Conservation (phyloP, 2,329 filamentous ascomycete genomes). For the Alternaria sp. region DNA sequence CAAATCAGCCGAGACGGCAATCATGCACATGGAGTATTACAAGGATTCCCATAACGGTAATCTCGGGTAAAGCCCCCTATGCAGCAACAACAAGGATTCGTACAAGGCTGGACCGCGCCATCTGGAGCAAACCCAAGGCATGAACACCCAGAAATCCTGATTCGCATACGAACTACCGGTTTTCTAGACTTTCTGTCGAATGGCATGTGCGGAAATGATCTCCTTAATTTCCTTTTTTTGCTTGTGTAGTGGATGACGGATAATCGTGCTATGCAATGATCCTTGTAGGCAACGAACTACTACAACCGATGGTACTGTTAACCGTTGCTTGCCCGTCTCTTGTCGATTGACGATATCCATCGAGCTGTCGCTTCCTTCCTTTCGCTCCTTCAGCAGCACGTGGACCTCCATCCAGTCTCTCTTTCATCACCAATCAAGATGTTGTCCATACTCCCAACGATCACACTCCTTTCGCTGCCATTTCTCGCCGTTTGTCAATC, state of each 20-base stretch:
- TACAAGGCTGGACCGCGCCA: constrained; percentile 33
- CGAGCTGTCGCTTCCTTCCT: constrained; percentile 24
- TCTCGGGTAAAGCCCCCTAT: constrained; percentile 47
- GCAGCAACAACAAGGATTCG: constrained; percentile 26
- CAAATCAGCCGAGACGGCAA: constrained; percentile 21
- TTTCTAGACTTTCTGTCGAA: constrained; percentile 14
- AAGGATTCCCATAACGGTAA: constrained; percentile 37
- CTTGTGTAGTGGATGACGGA: constrained; percentile 17
- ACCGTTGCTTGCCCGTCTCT: constrained; percentile 16
- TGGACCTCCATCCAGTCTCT: constrained; percentile 37
- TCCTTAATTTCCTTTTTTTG: constrained; percentile 41
- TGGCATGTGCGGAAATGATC: constrained; percentile 24
- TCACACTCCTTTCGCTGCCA: constrained; percentile 45
- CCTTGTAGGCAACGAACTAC: constrained; percentile 32
- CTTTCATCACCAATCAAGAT: constrained; percentile 26
- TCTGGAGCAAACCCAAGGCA: constrained; percentile 24
- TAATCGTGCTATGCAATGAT: constrained; percentile 31
- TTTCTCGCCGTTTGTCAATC: constrained; percentile 45
- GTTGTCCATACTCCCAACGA: constrained; percentile 33
- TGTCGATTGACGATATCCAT: constrained; percentile 21
- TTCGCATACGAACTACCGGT: constrained; percentile 19
- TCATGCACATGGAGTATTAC: constrained; percentile 26
- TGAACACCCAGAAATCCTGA: constrained; percentile 28
- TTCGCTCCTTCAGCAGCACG: constrained; percentile 23
- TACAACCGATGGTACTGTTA: constrained; percentile 29